Evolutionary conservation across 2,329 filamentous ascomycete genomes (phyloP), one percentile per base, ranked within the genome.

Genomic region (Mycogone perniciosa): DNA sequence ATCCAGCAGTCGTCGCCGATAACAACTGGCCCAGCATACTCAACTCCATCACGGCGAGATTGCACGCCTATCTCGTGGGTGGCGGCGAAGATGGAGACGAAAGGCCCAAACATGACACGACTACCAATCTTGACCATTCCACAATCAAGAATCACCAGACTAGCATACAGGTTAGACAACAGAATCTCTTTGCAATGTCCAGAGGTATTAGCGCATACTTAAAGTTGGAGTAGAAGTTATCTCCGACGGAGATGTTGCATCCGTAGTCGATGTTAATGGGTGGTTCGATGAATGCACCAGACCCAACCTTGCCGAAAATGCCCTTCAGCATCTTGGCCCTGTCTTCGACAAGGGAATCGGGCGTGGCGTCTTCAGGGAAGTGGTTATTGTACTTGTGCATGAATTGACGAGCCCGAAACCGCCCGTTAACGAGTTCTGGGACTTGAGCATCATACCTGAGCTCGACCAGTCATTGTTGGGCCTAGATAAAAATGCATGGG

Each of bases 91-190:
- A 93, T 77, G 45, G 74, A 80, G 0, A 91, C 85, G 58, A 82
- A 84, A 0, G 88, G 85, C 0, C 85, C 88, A 49, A 91, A 76
- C 56, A 88, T 69, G 2, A 86, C 87, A 30, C 87, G 78, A 29
- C 84, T 76, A 0, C 88, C 88, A 43, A 91, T 85, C 4, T 66
- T 71, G 38, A 91, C 83, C 2, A 81, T 71, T 56, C 81, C 86
- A n/a, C 83, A 89, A 63, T 92, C 88, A 10, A 90, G 71, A 53
- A 90, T 84, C 2, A 81, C 80, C 50, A 77, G 62, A 53, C 73
- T 75, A 34, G 37, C 20, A 20, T 20, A 20, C 20, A 20, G 20
- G 20, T 20, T 20, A 20, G 20, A 20, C 20, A 20, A 20, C 20
- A 20, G 20, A 20, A 8, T 4, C 33, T 35, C 20, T 4, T 20